These are phyloP conservation scores for Beta corolliflora DNA, from an alignment of 179 eudicot genomes.

Conservation along the genomic window DNA sequence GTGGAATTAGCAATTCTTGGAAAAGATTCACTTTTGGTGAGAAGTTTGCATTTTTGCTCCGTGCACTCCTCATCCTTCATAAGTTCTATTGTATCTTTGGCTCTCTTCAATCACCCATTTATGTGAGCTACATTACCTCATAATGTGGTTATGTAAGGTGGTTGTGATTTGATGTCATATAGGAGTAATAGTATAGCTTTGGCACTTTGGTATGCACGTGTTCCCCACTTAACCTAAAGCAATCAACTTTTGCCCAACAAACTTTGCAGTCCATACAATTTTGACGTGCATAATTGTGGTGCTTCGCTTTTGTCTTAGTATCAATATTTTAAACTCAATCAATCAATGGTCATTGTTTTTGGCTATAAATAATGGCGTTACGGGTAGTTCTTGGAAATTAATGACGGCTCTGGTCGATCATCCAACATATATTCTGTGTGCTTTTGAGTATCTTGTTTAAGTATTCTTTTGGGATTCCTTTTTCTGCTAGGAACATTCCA, in stretches of 20 bases:
- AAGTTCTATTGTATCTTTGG: too few species aligned
- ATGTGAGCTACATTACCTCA: neutral
- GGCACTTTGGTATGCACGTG: constrained; percentile 17
- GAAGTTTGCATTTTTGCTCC: too few species aligned
- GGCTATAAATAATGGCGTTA: neutral
- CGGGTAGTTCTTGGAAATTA: neutral
- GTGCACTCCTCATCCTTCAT: too few species aligned
- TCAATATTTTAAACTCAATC: neutral
- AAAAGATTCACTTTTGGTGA: too few species aligned
- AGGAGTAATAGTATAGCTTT: neutral
- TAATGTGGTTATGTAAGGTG: neutral
- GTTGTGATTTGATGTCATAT: constrained; percentile 5
- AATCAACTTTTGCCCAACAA: constrained; percentile 17
- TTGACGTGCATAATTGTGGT: constrained; percentile 11
- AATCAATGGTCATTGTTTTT: neutral
- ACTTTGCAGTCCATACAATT: constrained; percentile 15
- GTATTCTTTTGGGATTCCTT: neutral
- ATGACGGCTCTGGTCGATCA: constrained; percentile 4
- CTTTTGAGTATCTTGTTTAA: neutral
- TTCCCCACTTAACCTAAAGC: constrained; percentile 19
- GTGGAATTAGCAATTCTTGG: too few species aligned
- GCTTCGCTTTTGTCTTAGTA: neutral
- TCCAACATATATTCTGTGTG: constrained; percentile 18
- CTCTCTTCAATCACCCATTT: neutral
- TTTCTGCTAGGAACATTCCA: neutral